phyloP scores from a whole-genome alignment of 768 basidiomycete species.

The Suillus plorans region DNA sequence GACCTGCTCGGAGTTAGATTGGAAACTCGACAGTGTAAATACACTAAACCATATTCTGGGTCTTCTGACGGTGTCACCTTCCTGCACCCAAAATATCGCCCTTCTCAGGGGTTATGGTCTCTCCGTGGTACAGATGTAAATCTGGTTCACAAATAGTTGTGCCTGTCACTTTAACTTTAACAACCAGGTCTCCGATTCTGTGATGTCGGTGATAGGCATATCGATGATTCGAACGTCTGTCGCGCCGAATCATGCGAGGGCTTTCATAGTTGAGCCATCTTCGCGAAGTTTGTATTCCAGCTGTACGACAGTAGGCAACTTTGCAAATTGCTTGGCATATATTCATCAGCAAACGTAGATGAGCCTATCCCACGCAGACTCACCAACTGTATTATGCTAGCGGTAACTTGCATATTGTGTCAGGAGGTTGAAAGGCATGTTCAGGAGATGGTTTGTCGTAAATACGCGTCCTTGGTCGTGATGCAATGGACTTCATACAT shows the following conservation, averaged over 20 bases:
- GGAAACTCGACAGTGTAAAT: background rate
- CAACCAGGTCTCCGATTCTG: conserved; percentile 74
- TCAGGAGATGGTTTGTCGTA: background rate
- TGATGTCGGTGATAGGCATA: conserved; percentile 56
- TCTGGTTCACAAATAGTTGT: conserved; percentile 74
- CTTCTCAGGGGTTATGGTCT: conserved; percentile 65
- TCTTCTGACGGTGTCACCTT: conserved; percentile 61
- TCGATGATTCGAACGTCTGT: conserved; percentile 47
- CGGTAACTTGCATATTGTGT: conserved; percentile 27
- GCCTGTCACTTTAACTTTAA: conserved; percentile 74
- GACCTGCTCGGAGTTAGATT: conserved; percentile 34
- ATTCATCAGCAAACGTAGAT: background rate
- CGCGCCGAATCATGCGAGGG: conserved; percentile 66
- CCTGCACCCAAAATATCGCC: conserved; percentile 77
- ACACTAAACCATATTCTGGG: conserved; percentile 54
- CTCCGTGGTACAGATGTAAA: conserved; percentile 65
- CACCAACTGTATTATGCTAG: conserved; percentile 30
- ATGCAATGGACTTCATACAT: conserved; percentile 5
- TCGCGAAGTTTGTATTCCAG: conserved; percentile 47
- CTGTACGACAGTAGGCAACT: conserved; percentile 38
- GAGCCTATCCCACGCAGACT: conserved; percentile 1
- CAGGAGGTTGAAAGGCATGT: background rate
- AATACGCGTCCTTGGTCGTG: background rate
- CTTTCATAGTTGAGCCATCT: conserved; percentile 62
- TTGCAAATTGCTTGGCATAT: conserved; percentile 34